phyloP scores from a whole-genome alignment of 2,329 filamentous ascomycete genomes.

The Cordyceps militaris region DNA sequence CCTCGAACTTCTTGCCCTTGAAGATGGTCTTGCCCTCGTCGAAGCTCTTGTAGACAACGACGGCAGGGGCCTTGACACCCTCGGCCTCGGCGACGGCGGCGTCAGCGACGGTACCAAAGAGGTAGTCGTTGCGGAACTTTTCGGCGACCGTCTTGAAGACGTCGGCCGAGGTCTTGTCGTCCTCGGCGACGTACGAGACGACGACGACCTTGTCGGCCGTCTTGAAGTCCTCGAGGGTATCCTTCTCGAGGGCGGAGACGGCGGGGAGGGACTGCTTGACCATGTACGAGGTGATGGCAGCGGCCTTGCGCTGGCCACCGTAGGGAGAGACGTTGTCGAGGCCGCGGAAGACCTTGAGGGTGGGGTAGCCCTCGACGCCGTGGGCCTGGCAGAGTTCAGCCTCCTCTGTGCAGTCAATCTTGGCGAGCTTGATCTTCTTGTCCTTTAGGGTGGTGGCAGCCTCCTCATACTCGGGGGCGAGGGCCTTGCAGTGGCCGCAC shows the following conservation, averaged over 20 bases:
- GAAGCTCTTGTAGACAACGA: slow-evolving; percentile 96
- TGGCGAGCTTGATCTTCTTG: slow-evolving; percentile 77
- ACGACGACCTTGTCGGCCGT: slow-evolving; percentile 94
- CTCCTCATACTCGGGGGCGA: slow-evolving; percentile 86
- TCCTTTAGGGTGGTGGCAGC: slow-evolving; percentile 78
- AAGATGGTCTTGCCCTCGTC: slow-evolving; percentile 91
- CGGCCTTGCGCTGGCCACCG: slow-evolving; percentile 81
- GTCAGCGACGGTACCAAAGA: slow-evolving; percentile 85
- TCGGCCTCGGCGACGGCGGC: slow-evolving; percentile 79
- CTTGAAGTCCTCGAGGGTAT: slow-evolving; percentile 93
- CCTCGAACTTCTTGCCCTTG: slow-evolving; percentile 67
- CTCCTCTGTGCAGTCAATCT: slow-evolving; percentile 95
- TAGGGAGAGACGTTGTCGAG: slow-evolving; percentile 75
- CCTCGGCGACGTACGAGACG: slow-evolving; percentile 74
- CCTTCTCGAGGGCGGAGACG: slow-evolving; percentile 74
- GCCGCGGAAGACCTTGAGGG: slow-evolving; percentile 97
- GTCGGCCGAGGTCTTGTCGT: slow-evolving; percentile 80
- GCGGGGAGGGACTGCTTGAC: slow-evolving; percentile 94
- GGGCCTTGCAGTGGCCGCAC: slow-evolving; percentile 98
- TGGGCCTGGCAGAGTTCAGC: slow-evolving; percentile 81
- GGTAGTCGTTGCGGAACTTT: slow-evolving; percentile 78
- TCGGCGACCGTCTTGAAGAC: slow-evolving; percentile 70
- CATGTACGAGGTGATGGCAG: slow-evolving; percentile 79
- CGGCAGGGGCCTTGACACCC: slow-evolving; percentile 75
- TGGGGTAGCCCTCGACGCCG: slow-evolving; percentile 96